A percentile compares a stretch with the other conserved stretches of the same genome.
Conservation (phyloP, 2,329 filamentous ascomycete genomes). For the Fusarium sp. region DNA sequence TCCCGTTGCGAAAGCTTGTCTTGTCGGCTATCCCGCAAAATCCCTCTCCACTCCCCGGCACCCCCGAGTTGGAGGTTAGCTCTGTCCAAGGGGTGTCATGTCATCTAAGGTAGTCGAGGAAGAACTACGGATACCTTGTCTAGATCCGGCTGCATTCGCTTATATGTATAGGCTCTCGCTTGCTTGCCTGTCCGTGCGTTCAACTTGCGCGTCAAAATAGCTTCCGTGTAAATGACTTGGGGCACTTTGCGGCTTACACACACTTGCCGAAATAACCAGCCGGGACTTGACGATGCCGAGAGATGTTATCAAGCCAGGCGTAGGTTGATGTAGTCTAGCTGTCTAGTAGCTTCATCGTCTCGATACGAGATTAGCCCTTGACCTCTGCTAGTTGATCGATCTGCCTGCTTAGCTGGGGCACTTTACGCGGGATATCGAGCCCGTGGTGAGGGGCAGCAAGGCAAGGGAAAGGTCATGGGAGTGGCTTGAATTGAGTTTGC, state of each 20-base stretch:
- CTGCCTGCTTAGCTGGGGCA: not conserved
- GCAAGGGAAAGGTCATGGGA: not conserved
- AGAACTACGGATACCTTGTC: not conserved
- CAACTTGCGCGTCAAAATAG: not conserved
- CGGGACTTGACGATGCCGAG: not conserved
- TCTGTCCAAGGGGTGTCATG: not conserved
- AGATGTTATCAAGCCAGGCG: not conserved
- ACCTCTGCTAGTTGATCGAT: not conserved
- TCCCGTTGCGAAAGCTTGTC: constrained; percentile 7
- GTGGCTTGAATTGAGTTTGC: constrained; percentile 18
- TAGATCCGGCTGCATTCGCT: not conserved
- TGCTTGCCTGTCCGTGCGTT: not conserved
- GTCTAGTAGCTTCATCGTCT: not conserved
- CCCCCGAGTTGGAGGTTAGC: constrained; percentile 18
- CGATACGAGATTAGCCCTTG: constrained; percentile 12
- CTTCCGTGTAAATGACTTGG: not conserved
- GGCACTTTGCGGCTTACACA: not conserved
- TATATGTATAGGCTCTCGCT: not conserved
- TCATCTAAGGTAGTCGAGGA: not conserved
- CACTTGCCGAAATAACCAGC: not conserved
- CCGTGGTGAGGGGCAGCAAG: not conserved
- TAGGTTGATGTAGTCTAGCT: not conserved
- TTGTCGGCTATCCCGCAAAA: constrained; percentile 31
- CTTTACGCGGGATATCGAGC: not conserved
- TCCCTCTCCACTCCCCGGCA: constrained; percentile 28